Evolutionary conservation across 139 green algal genomes (phyloP), one percentile per base, ranked within the genome.

Genomic region (Zygnema cylindricum): DNA sequence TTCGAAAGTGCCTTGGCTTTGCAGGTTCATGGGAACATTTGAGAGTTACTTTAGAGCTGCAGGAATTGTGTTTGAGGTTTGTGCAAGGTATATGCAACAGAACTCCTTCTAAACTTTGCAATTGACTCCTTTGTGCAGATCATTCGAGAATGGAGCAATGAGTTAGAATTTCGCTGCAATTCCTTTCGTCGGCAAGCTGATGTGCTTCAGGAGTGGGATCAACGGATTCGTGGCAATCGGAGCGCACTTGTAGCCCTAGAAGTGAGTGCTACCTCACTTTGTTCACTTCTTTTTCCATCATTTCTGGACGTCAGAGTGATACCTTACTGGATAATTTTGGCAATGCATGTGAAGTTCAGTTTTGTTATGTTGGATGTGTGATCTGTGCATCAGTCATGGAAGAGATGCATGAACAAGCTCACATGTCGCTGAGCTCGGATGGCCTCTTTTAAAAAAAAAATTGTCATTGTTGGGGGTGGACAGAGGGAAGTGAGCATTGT

Each of bases 151-250:
- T 96, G 94, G 94, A 94, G 85, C 11, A 82, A 54, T 16, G 96
- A 98, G 93, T 91, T 98, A 84, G 94, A 98, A 91, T 85, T 88
- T 84, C 96, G 95, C n/a, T 93, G 94, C 3, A 86, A 89, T 11
- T 84, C 93, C 0, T 98, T 98, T 92, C 93, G 95, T n/a, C 91
- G 92, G 78, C 95, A 98, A 87, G 96, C 96, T 7, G 93, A 93
- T 49, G 92, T 91, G 1, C 93, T 98, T 77, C 90, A 93, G 2
- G 92, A 94, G 2, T 98, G 96, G 96, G 96, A 98, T 92, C 88
- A 88, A 22, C 87, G 91, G 79, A 97, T 98, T 71, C 94, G 97
- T 36, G 73, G 83, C 40, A 98, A 97, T 90, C 92, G 96, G 77
- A 91, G 93, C 25, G 77, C 90, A 38, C 93, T 98, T 85, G 91